A percentile compares a stretch with the other conserved stretches of the same genome.
Conservation (phyloP, 2,329 filamentous ascomycete genomes). For the Monilinia aucupariae region DNA sequence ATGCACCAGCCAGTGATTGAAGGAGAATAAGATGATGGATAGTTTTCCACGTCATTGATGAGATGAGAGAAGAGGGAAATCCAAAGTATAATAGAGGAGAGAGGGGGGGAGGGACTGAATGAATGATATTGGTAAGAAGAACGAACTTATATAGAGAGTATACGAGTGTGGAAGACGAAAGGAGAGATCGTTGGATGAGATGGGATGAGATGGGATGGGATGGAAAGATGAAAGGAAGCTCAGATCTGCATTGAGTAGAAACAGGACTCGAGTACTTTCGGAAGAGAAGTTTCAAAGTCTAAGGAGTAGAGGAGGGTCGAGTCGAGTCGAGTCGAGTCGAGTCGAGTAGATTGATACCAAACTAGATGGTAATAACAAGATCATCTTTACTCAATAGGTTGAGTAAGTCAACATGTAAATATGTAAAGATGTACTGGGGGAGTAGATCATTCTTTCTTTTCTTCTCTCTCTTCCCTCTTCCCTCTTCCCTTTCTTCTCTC, state of each 20-base stretch:
- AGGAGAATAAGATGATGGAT: conserved; percentile 32
- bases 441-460: too few species aligned
- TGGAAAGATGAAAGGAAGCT: conserved; percentile 16
- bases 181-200: too few species aligned
- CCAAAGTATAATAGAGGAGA: background rate
- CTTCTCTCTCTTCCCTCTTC: too few species aligned
- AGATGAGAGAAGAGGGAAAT: conserved; percentile 24
- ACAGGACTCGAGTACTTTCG: background rate
- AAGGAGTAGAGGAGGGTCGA: too few species aligned
- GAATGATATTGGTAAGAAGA: background rate
- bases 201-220: too few species aligned
- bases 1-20: conserved; percentile 31
- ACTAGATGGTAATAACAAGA: conserved; percentile 1
- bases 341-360: background rate
- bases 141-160: too few species aligned
- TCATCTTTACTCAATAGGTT: too few species aligned
- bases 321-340: too few species aligned
- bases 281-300: too few species aligned
- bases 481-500: too few species aligned
- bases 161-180: background rate
- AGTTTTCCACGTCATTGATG: conserved; percentile 32
- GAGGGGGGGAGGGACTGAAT: background rate
- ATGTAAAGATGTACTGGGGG: too few species aligned
- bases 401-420: background rate
- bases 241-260: conserved; percentile 18